Evolutionary conservation across 176 grass and related monocot genomes (phyloP), one percentile per base, ranked within the genome.

Genomic region (Aechmea fasciata): DNA sequence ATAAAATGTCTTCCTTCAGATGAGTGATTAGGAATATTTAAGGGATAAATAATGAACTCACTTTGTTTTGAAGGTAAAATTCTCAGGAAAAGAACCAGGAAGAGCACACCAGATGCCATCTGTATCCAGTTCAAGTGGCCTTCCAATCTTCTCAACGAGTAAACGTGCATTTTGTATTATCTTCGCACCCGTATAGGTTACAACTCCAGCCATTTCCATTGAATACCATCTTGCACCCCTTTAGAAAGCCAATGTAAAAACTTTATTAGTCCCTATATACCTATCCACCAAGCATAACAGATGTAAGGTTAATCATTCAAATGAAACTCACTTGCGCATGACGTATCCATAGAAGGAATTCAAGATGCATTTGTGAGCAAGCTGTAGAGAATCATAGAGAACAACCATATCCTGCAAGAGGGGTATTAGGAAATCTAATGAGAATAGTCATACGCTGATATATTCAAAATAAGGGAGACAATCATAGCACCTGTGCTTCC

Each of bases 191-290:
- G 92, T 96, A 80, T 96, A 96, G 63, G 92, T 96, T 14, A 96
- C 92, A 77, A 96, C 92, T 75, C 92, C 92, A 80, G 92, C 92
- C 93, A 96, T 96, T 92, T 96, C 93, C 93, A 96, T 96, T 78
- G 93, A 96, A 52, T 96, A 96, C 93, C 93, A 96, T 80, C 93
- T 96, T 87, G 93, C 93, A 50, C 93, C 91, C 85, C 89, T 96
- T 70, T 49, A 80, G 47, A 64, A 80, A 33, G 71, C 78, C 65
- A 23, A 84, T 64, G 80, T 72, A 71, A 71, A 11, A 64, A 51
- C 66, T 49, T 57, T 29, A 63, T 28, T 63, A 70, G 52, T 80
- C 73, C 76, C 33, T 71, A 73, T 14, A 65, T 23, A 18, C 22
- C 33, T 41, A 7, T 41, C 33, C 74, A 75, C 51, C 66, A 26